Evolutionary conservation across 2,329 filamentous ascomycete species (phyloP).

Genomic region (Cercospora zeina): DNA sequence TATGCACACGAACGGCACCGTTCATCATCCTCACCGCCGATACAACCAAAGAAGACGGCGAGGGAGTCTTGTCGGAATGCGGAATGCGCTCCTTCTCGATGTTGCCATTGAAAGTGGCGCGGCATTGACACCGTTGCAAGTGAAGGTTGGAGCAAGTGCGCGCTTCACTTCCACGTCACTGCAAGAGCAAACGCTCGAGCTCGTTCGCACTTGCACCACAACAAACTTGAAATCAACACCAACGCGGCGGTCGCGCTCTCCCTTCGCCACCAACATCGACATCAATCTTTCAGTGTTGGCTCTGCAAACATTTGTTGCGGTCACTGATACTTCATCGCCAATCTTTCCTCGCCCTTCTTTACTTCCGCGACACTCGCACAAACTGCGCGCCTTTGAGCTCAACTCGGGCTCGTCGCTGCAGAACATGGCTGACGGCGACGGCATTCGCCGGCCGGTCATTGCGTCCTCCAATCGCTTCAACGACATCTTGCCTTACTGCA

Average conservation of each 20-base stretch:
- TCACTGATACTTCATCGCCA: neutral
- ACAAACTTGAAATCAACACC: conserved; percentile 2
- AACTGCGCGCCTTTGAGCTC: neutral
- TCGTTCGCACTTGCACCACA: conserved; percentile 11
- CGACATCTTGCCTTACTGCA: conserved; percentile 38
- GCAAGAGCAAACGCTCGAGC: conserved; percentile 1
- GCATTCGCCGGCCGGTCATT: conserved; percentile 31
- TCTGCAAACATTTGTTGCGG: neutral
- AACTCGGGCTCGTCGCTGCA: neutral
- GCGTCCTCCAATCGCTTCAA: conserved; percentile 35
- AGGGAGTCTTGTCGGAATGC: neutral
- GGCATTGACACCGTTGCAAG: neutral
- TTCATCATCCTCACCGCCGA: conserved; percentile 17
- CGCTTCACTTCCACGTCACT: conserved; percentile 7
- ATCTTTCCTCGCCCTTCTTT: neutral
- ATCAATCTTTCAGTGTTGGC: neutral
- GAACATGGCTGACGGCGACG: conserved; percentile 25
- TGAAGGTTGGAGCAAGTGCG: conserved; percentile 8
- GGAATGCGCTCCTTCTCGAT: neutral
- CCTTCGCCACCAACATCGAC: conserved; percentile 5
- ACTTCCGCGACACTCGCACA: neutral
- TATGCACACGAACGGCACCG: conserved; percentile 18
- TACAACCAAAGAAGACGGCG: neutral
- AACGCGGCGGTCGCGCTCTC: neutral
- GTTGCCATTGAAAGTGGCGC: neutral